Evolutionary conservation across 345 rosid species (phyloP), one percentile per base, ranked within the genome.

Genomic region (Erucastrum elatum): DNA sequence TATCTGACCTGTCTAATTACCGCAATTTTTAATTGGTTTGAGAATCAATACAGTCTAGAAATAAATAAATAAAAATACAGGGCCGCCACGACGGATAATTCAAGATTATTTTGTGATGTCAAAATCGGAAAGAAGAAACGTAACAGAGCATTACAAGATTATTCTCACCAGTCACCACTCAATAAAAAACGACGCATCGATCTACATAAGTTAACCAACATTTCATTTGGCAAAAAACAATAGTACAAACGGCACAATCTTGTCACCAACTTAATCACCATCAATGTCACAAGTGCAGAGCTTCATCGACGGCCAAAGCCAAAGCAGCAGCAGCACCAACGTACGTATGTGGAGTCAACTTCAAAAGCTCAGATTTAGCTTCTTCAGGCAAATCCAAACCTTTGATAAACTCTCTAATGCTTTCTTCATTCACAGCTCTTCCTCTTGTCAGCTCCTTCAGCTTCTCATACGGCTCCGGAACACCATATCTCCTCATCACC

Each of bases 401-500:
- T 82, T 82, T 78, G 49, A 90, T 88, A 77, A 94, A 92, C 59
- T 87, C 86, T 76, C 84, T 86, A 53, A 94, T 88, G 66, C 91
- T 89, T 75, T 89, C 94, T 85, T 80, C 84, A 31, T 86, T 87
- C 75, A 94, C 97, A 17, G 88, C 87, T 83, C 89, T 90, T 81
- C 98, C 99, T 84, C 97, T 87, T 41, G 97, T 93, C 70, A 93
- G 85, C 82, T 88, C 96, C 85, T 96, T 91, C 37, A 96, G 87
- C 84, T 91, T 96, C 89, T 96, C 96, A 9, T 91, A 91, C 6
- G 98, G 96, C 87, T 91, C 96, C 17, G 97, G 96, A 70, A 93
- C 96, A 58, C 97, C 95, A 0, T 82, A 90, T 83, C 98, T 89
- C 69, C 98, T 88, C 99, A 96, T 93, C 51, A 96, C 94, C 98